Percentiles rank a stretch among this genome's conserved stretches.
Evolutionary conservation across 2,329 filamentous ascomycete genomes (phyloP).

Genomic region (Seiridium cupressi): DNA sequence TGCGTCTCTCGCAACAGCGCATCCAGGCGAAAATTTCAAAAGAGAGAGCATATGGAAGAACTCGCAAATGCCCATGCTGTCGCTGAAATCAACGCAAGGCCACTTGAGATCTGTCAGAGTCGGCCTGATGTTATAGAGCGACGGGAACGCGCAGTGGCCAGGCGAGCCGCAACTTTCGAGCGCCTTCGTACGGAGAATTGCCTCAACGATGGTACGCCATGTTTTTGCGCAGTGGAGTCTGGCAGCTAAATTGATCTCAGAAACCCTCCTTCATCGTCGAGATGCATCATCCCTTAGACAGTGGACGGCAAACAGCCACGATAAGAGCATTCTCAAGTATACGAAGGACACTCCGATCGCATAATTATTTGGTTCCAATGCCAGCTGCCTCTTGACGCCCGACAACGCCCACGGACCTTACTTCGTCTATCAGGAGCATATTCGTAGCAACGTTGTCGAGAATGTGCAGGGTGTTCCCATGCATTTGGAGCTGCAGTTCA

Average conservation of each 20-base stretch:
- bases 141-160: constrained; percentile 33
- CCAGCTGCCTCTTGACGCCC: constrained; percentile 39
- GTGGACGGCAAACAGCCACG: constrained; percentile 35
- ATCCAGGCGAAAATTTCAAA: constrained; percentile 27
- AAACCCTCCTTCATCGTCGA: constrained; percentile 26
- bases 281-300: constrained; percentile 32
- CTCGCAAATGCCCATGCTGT: constrained; percentile 25
- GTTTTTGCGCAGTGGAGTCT: too few relatives aligned
- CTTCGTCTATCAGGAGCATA: constrained; percentile 41
- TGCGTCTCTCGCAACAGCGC: constrained; percentile 18
- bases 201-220: constrained; percentile 20
- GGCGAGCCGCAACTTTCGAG: constrained; percentile 35
- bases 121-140: constrained; percentile 35
- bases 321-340: constrained; percentile 32
- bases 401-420: constrained; percentile 43
- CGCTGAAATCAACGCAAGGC: constrained; percentile 24
- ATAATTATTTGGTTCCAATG: constrained; percentile 38
- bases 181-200: constrained; percentile 32
- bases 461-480: constrained; percentile 35
- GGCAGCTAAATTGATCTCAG: background rate
- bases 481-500: constrained; percentile 42
- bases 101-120: constrained; percentile 36
- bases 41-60: constrained; percentile 23
- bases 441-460: constrained; percentile 38
- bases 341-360: constrained; percentile 26